Conservation (phyloP, 2,329 filamentous ascomycete species). For the Sclerotiophoma versabilis region DNA sequence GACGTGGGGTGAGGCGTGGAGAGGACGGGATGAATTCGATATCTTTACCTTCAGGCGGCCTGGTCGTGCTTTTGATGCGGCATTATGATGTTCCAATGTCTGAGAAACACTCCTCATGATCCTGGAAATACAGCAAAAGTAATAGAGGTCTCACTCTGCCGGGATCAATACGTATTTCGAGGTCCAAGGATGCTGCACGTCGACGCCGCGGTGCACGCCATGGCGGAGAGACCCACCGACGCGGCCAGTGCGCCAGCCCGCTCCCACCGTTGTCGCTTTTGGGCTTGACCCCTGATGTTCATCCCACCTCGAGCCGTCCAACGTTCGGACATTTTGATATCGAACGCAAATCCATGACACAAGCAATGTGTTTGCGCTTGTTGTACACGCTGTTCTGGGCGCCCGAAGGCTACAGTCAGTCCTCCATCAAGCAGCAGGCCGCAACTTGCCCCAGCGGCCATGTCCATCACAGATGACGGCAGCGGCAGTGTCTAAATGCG, state of each 20-base stretch:
- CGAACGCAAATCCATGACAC: slow-evolving; percentile 2
- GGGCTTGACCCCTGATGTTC: slow-evolving; percentile 9
- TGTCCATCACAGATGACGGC: background rate
- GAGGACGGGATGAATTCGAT: slow-evolving; percentile 9
- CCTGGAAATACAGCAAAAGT: slow-evolving; percentile 11
- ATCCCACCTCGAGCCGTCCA: slow-evolving; percentile 12
- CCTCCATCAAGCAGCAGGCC: too few species aligned
- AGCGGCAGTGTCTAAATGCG: background rate
- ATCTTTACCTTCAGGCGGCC: slow-evolving; percentile 5
- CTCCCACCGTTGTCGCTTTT: slow-evolving; percentile 13
- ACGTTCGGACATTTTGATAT: background rate
- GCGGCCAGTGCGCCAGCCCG: slow-evolving; percentile 3
- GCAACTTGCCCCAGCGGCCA: background rate
- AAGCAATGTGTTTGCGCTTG: background rate
- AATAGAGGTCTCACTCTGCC: slow-evolving; percentile 13
- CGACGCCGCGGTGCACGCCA: slow-evolving; percentile 14
- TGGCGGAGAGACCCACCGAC: slow-evolving; percentile 12
- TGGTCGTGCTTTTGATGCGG: slow-evolving; percentile 13
- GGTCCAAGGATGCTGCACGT: slow-evolving; percentile 6
- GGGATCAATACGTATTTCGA: slow-evolving; percentile 7
- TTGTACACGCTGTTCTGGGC: background rate
- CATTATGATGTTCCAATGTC: slow-evolving; percentile 7
- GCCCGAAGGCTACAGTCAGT: background rate
- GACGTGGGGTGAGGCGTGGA: slow-evolving; percentile 20
- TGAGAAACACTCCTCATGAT: slow-evolving; percentile 9